A percentile compares a stretch with the other conserved stretches of the same genome.
Evolutionary conservation across 2,329 filamentous ascomycete genomes (phyloP).

Genomic region (Lomentospora prolificans): DNA sequence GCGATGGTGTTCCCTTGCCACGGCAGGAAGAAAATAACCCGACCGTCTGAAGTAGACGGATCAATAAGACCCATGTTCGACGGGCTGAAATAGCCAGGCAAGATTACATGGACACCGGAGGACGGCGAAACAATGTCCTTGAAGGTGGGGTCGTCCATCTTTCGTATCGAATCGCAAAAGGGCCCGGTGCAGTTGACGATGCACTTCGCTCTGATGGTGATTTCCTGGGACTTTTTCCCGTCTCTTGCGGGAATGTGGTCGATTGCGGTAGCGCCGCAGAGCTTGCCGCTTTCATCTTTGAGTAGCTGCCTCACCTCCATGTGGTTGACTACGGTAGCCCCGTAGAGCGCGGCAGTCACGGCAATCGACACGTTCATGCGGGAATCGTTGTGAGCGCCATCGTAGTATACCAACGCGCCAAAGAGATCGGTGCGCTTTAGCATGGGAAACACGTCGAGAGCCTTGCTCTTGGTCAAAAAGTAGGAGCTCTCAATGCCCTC

Average conservation of each 20-base stretch:
- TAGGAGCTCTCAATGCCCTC: conserved; percentile 86
- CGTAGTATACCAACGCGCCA: conserved; percentile 81
- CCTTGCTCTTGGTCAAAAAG: conserved; percentile 78
- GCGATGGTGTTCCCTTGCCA: conserved; percentile 92
- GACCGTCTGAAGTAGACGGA: conserved; percentile 74
- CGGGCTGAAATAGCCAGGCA: conserved; percentile 80
- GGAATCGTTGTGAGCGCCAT: conserved; percentile 86
- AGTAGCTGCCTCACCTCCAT: conserved; percentile 67
- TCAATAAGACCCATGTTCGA: conserved; percentile 83
- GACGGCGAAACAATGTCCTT: conserved; percentile 77
- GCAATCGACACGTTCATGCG: conserved; percentile 85
- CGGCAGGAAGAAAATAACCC: conserved; percentile 87
- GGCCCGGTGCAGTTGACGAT: conserved; percentile 85
- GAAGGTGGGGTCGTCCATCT: conserved; percentile 65
- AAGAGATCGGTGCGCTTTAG: conserved; percentile 68
- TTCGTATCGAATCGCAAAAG: conserved; percentile 76
- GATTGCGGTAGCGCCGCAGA: conserved; percentile 65
- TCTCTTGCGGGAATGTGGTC: conserved; percentile 60
- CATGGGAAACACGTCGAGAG: conserved; percentile 82
- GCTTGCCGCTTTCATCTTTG: conserved; percentile 62
- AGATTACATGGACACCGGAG: conserved; percentile 76
- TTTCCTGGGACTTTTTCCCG: conserved; percentile 44
- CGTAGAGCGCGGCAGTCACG: conserved; percentile 82
- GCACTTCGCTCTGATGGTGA: conserved; percentile 67
- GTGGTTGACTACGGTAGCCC: conserved; percentile 74